These are phyloP conservation scores for Iodosphaeria phyllophila DNA, from an alignment of 2,329 filamentous ascomycete genomes.

Conservation along the genomic window DNA sequence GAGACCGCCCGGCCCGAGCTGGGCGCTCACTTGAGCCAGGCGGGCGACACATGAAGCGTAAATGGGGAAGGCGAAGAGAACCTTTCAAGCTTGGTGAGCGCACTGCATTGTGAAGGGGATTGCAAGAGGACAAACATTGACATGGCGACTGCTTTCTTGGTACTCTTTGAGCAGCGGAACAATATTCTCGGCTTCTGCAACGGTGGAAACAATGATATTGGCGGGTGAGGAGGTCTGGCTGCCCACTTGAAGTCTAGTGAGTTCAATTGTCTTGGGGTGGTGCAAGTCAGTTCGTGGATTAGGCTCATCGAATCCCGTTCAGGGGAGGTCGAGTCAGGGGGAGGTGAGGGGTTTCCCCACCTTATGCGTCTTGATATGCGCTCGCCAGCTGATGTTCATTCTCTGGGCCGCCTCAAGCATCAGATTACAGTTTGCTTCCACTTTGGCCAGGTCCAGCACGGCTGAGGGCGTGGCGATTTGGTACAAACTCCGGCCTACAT, in stretches of 20 bases:
- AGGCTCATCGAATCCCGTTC: background rate
- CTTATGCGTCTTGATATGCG: slow-evolving; percentile 76
- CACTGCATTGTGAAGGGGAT: slow-evolving; percentile 1
- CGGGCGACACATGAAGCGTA: slow-evolving; percentile 40
- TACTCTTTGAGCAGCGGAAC: slow-evolving; percentile 40
- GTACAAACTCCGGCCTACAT: slow-evolving; percentile 38
- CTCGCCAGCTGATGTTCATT: slow-evolving; percentile 48
- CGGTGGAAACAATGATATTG: slow-evolving; percentile 53
- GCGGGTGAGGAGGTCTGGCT: slow-evolving; percentile 23
- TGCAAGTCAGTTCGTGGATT: slow-evolving; percentile 5
- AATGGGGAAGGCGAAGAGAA: slow-evolving; percentile 57
- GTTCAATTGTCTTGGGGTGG: slow-evolving; percentile 38
- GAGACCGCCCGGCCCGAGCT: slow-evolving; percentile 36
- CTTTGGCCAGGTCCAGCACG: slow-evolving; percentile 47
- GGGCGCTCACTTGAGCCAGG: slow-evolving; percentile 33
- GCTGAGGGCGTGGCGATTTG: slow-evolving; percentile 47
- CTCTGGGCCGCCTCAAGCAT: slow-evolving; percentile 47
- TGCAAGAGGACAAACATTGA: slow-evolving; percentile 34
- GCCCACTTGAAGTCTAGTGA: slow-evolving; percentile 54
- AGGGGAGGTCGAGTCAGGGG: slow-evolving; percentile 5
- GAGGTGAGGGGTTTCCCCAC: slow-evolving; percentile 17
- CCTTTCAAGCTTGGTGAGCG: slow-evolving; percentile 15
- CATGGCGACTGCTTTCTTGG: slow-evolving; percentile 27
- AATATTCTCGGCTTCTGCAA: slow-evolving; percentile 55
- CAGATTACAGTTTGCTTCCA: slow-evolving; percentile 46